These are phyloP conservation scores for Podila verticillata DNA, from an alignment of 192 early-diverging fungal genomes.

Conservation along the genomic window DNA sequence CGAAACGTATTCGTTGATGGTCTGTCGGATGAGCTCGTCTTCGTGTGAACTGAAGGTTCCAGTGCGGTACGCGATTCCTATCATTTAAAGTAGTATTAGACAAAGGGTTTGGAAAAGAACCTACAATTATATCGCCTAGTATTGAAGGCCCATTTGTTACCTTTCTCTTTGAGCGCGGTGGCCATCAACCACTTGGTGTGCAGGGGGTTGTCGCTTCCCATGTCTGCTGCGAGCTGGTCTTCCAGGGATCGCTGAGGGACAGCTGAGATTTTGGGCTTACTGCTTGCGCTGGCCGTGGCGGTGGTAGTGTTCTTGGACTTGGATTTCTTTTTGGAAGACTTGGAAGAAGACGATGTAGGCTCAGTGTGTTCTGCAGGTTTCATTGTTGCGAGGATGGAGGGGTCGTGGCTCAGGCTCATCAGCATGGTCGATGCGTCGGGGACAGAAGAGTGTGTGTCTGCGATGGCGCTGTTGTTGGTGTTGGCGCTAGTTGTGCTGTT, in stretches of 20 bases:
- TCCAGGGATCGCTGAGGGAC: neutral
- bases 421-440: conserved; percentile 15
- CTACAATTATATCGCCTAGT: neutral
- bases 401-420: conserved; percentile 23
- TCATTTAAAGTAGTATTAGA: neutral
- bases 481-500: conserved; percentile 2
- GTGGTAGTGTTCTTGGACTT: neutral
- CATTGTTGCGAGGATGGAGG: conserved; percentile 27
- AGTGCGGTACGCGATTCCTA: conserved; percentile 40
- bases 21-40: conserved; percentile 39
- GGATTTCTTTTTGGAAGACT: conserved; percentile 9
- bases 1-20: conserved; percentile 33
- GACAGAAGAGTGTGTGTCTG: neutral
- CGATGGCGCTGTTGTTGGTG: neutral
- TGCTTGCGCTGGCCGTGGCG: neutral
- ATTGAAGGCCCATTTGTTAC: neutral
- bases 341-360: neutral
- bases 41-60: conserved; percentile 48
- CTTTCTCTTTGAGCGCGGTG: conserved; percentile 44
- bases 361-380: conserved; percentile 5
- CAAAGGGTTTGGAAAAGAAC: too few species aligned
- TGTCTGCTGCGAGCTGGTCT: conserved; percentile 1
- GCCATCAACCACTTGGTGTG: conserved; percentile 53
- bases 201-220: conserved; percentile 40
- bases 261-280: neutral